phyloP scores from a whole-genome alignment of 768 basidiomycete genomes.

The Kwoniella newhampshirensis region DNA sequence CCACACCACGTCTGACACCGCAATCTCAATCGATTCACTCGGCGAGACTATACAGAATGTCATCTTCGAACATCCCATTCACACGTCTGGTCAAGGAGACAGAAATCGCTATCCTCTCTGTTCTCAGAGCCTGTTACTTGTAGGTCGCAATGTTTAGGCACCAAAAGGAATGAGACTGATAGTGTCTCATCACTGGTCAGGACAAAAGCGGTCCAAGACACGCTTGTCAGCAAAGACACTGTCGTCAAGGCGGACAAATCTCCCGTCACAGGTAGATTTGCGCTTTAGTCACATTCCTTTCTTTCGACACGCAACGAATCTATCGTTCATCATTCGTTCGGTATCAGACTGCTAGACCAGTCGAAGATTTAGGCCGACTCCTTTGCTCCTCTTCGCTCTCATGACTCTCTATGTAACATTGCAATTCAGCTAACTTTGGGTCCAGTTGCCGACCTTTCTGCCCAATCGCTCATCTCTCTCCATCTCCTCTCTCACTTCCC shows the following conservation, averaged over 20 bases:
- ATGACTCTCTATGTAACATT: too few species aligned
- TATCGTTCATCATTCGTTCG: too few species aligned
- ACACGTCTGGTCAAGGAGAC: conserved; percentile 65
- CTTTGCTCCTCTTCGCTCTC: conserved; percentile 9
- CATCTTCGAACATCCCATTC: conserved; percentile 36
- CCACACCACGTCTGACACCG: too few species aligned
- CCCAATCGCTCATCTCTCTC: conserved; percentile 85
- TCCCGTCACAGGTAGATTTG: conserved; percentile 72
- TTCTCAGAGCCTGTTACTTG: conserved; percentile 78
- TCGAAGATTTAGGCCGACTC: too few species aligned
- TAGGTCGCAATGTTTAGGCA: conserved; percentile 13
- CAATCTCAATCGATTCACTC: too few species aligned
- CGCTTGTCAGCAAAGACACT: conserved; percentile 78
- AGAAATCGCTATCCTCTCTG: conserved; percentile 78
- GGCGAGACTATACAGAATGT: conserved; percentile 7
- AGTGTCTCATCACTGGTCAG: conserved; percentile 19
- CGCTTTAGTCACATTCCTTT: too few species aligned
- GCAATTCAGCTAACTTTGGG: neutral
- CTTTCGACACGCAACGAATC: too few species aligned
- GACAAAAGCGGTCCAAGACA: conserved; percentile 81
- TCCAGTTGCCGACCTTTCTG: conserved; percentile 89
- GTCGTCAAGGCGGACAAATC: conserved; percentile 88
- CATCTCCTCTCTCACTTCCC: conserved; percentile 79
- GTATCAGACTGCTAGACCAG: too few species aligned
- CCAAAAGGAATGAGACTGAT: neutral